Evolutionary conservation across 208 protist genomes (phyloP).

Genomic region (Trypanosoma conorhini): DNA sequence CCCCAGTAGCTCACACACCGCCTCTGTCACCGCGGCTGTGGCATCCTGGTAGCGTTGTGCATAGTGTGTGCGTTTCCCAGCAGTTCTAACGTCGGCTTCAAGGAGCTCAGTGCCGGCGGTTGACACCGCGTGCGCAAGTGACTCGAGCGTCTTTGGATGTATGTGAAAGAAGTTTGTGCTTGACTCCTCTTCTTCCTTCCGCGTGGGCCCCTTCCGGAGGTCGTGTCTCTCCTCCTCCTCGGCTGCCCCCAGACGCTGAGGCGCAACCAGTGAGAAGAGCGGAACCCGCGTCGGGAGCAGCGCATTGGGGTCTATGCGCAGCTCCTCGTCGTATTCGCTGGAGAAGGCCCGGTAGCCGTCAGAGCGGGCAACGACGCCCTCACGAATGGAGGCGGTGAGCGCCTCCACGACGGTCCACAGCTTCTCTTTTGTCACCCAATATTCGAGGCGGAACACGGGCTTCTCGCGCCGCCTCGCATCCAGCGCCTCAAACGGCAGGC

Average conservation of each 20-base stretch:
- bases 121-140: slow-evolving; percentile 59
- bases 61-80: background rate
- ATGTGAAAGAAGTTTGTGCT: slow-evolving; percentile 42
- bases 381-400: slow-evolving; percentile 51
- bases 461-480: slow-evolving; percentile 8
- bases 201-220: background rate
- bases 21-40: slow-evolving; percentile 44
- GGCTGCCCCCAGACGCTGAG: background rate
- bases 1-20: slow-evolving; percentile 62
- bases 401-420: slow-evolving; percentile 63
- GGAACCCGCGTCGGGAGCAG: slow-evolving; percentile 29
- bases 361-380: slow-evolving; percentile 44
- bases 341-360: slow-evolving; percentile 26
- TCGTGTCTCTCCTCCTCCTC: background rate
- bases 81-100: slow-evolving; percentile 13
- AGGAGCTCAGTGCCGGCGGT: slow-evolving; percentile 48
- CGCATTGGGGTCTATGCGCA: slow-evolving; percentile 4
- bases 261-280: slow-evolving; percentile 21
- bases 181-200: background rate
- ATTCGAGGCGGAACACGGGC: slow-evolving; percentile 35
- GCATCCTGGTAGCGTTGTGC: slow-evolving; percentile 46
- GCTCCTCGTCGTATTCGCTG: background rate
- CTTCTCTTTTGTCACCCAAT: slow-evolving; percentile 64
- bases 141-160: slow-evolving; percentile 30
- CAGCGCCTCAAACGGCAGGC: slow-evolving; percentile 84